Evolutionary conservation across 2,329 filamentous ascomycete genomes (phyloP).

Genomic region (Microcera coccophila): DNA sequence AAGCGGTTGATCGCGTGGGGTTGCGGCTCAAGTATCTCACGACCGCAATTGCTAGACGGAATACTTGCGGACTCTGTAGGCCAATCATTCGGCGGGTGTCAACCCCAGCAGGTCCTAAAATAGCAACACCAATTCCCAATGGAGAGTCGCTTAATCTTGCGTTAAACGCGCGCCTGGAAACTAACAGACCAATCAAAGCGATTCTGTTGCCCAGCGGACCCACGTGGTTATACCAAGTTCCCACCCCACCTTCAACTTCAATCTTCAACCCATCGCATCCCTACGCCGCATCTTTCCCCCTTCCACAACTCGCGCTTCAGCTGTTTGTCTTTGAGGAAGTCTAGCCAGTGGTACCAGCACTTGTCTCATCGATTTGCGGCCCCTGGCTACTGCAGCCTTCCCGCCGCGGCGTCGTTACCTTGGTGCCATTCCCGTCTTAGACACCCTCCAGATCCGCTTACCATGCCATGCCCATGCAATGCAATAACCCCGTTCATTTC

Average conservation of each 20-base stretch:
- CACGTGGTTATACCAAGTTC: background rate
- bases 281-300: background rate
- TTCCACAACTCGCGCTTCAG: conserved; percentile 4
- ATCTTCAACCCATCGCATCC: background rate
- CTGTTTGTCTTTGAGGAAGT: background rate
- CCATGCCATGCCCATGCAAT: conserved; percentile 17
- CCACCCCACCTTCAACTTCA: background rate
- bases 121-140: conserved; percentile 20
- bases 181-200: conserved; percentile 14
- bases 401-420: too few species aligned
- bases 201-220: background rate
- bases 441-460: background rate
- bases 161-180: conserved; percentile 27
- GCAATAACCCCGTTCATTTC: conserved; percentile 27
- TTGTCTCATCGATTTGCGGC: conserved; percentile 8
- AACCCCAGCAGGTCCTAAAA: conserved; percentile 15
- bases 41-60: background rate
- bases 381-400: conserved; percentile 14
- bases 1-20: background rate
- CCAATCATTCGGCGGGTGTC: too few species aligned
- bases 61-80: conserved; percentile 4
- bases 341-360: conserved; percentile 2
- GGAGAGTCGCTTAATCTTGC: conserved; percentile 17
- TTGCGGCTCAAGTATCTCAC: background rate
- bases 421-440: conserved; percentile 3